Evolutionary conservation across 164 flowering plant genomes (phyloP), one percentile per base, ranked within the genome.

Genomic region (Stephania japonica): DNA sequence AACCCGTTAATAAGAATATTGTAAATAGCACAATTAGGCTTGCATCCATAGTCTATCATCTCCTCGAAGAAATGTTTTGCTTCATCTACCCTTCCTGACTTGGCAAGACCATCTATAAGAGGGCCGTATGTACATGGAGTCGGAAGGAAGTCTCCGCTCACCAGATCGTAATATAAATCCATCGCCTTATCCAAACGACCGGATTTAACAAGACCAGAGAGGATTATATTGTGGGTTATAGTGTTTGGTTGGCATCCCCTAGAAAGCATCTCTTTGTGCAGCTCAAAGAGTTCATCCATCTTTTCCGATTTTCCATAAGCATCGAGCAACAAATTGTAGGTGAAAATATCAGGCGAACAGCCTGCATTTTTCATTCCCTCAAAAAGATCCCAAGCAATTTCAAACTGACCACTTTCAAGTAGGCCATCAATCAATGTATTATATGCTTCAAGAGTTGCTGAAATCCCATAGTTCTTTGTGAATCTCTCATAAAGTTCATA

Each of bases 111-210:
- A 75, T 93, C 99, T 53, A 95, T 80, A 19, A 95, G 84, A 71
- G 99, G 99, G 42, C 99, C 97, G 78, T 90, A 95, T 14, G 99
- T 95, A 71, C 90, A 86, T 67, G 96, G 90, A 24, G 96, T 90
- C 41, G 98, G 99, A 75, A 83, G 76, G 78, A 91, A 89, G 62
- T 84, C 98, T 73, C 87, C 82, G 74, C 96, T 87, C 56, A 91
- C 59, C 42, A 95, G 90, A 83, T 90, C 86, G 75, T 86, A 93
- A 74, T 85, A 95, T 26, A 86, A 72, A 73, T 88, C 88, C 42
- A 95, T 71, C 67, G 97, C 99, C 75, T 76, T 81, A 53, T 89
- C 89, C 68, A 95, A 61, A 27, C 67, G 76, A 73, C 82, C 75
- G 43, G 86, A 86, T 67, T 84, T 91, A 50, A 87, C 94, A 70